phyloP scores from a whole-genome alignment of 371 early-diverging fungal species.

The Rhizopus arrhizus region DNA sequence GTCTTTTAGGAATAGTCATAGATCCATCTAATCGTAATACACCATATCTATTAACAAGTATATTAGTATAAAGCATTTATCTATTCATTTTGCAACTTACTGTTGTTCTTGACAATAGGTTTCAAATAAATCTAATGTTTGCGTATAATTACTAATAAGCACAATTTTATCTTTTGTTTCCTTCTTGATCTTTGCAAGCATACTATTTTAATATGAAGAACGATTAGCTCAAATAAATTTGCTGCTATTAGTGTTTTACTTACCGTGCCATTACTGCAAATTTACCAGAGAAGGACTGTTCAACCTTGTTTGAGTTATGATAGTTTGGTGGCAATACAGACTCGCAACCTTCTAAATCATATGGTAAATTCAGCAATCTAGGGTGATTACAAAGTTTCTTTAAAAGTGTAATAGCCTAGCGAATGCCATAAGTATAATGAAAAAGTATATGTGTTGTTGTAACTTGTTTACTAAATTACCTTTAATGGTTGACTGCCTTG shows the following conservation, averaged over 20 bases:
- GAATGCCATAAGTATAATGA: not conserved
- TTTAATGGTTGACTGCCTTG: constrained; percentile 73
- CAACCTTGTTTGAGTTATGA: constrained; percentile 43
- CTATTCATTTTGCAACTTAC: constrained; percentile 38
- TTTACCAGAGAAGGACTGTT: constrained; percentile 86
- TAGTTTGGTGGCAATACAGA: constrained; percentile 55
- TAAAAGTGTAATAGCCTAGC: constrained; percentile 81
- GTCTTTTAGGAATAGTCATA: constrained; percentile 87
- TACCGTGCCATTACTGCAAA: constrained; percentile 80
- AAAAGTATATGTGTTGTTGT: not conserved
- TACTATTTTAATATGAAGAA: constrained; percentile 30
- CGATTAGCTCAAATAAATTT: constrained; percentile 32
- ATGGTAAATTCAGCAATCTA: constrained; percentile 71
- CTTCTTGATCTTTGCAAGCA: constrained; percentile 70
- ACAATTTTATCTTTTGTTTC: constrained; percentile 92
- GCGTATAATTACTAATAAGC: constrained; percentile 95
- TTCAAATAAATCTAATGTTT: constrained; percentile 95
- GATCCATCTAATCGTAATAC: constrained; percentile 90
- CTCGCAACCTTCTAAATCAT: constrained; percentile 72
- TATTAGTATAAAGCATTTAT: too few species aligned
- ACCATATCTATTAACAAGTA: constrained; percentile 46
- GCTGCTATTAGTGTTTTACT: not conserved
- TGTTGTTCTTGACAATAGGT: constrained; percentile 74
- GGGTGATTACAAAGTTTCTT: constrained; percentile 97
- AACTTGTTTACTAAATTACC: constrained; percentile 22